These are phyloP conservation scores for Penicillium paradoxum DNA, from an alignment of 495 filamentous ascomycete genomes.

Conservation along the genomic window DNA sequence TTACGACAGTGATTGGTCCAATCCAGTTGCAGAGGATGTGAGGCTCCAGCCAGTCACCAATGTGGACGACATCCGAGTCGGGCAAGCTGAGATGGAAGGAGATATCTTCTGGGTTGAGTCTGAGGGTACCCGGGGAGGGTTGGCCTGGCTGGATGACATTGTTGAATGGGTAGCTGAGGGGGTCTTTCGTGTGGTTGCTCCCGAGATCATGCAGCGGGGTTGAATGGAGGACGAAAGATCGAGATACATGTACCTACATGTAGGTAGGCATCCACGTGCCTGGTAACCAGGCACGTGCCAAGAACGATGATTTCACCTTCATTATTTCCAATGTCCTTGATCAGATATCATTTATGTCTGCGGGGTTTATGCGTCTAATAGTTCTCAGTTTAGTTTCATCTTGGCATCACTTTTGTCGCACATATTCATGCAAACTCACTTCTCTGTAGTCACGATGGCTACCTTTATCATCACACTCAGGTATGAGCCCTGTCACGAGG, in stretches of 20 bases:
- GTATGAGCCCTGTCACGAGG: not conserved
- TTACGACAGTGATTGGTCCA: not conserved
- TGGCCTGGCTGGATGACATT: slow-evolving; percentile 4
- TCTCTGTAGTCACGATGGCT: no score
- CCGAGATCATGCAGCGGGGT: not conserved
- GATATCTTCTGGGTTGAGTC: not conserved
- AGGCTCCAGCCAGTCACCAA: not conserved
- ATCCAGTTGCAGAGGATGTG: not conserved
- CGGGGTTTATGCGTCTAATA: no score
- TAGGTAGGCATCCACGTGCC: no score
- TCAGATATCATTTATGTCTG: no score
- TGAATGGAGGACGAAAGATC: not conserved
- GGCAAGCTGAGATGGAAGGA: slow-evolving; percentile 4
- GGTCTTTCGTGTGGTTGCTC: not conserved
- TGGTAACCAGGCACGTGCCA: no score
- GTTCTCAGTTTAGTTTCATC: no score
- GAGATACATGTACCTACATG: not conserved
- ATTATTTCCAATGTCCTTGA: no score
- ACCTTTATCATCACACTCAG: not conserved
- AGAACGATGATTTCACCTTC: no score
- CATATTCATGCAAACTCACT: no score
- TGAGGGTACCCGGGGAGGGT: not conserved
- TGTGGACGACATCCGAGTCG: not conserved
- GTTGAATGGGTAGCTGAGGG: slow-evolving; percentile 3
- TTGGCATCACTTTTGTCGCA: no score